Evolutionary conservation across 148 eudicot genomes (phyloP).

Genomic region (Fagopyrum tataricum): DNA sequence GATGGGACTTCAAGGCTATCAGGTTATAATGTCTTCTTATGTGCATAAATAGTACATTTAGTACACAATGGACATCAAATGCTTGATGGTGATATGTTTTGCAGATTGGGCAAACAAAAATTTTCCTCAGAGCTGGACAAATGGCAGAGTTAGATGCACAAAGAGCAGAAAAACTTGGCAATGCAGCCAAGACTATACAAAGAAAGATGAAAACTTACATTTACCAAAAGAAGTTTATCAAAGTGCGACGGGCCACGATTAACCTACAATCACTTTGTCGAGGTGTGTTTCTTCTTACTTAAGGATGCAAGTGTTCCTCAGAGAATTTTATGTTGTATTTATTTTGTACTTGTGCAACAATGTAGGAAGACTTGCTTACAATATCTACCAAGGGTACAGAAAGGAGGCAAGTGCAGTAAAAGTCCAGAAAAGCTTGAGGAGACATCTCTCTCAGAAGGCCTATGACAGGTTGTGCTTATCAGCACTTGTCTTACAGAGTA

Average conservation of each 20-base stretch:
- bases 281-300: slow-evolving; percentile 27
- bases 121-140: slow-evolving; percentile 93
- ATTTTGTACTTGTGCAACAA: not conserved
- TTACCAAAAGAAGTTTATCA: slow-evolving; percentile 45
- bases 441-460: slow-evolving; percentile 51
- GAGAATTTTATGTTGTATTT: not conserved
- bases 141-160: slow-evolving; percentile 88
- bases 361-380: slow-evolving; percentile 67
- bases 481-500: slow-evolving; percentile 61
- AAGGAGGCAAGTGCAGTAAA: slow-evolving; percentile 65
- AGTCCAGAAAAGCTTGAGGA: slow-evolving; percentile 63
- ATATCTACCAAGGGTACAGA: slow-evolving; percentile 46
- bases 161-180: slow-evolving; percentile 62
- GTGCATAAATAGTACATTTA: not conserved
- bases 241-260: slow-evolving; percentile 46
- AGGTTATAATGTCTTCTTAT: slow-evolving; percentile 38
- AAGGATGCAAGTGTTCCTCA: not conserved
- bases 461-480: slow-evolving; percentile 37
- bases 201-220: slow-evolving; percentile 63
- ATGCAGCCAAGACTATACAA: slow-evolving; percentile 76
- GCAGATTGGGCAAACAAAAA: slow-evolving; percentile 87
- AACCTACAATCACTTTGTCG: slow-evolving; percentile 59
- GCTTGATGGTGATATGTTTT: slow-evolving; percentile 10
- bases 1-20: slow-evolving; percentile 69
- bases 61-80: not conserved